phyloP scores from a whole-genome alignment of 495 filamentous ascomycete genomes.

The Hyphodiscus hymeniophilus region DNA sequence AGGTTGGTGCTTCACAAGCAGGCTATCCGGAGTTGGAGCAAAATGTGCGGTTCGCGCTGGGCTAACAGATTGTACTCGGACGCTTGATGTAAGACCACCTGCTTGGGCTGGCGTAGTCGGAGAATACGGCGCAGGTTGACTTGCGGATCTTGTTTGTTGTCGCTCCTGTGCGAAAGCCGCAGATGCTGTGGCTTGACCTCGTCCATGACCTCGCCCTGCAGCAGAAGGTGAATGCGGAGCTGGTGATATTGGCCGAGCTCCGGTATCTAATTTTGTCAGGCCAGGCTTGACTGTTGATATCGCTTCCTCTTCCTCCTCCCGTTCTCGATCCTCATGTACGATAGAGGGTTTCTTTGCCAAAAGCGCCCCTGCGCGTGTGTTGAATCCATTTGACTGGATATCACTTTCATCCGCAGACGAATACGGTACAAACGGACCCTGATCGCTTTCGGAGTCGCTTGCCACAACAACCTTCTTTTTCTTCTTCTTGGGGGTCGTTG shows the following conservation, averaged over 20 bases:
- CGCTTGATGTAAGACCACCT: neutral
- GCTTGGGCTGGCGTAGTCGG: conserved; percentile 4
- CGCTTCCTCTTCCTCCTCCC: conserved; percentile 34
- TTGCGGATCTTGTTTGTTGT: conserved; percentile 20
- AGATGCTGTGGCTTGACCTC: conserved; percentile 12
- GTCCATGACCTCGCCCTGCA: conserved; percentile 17
- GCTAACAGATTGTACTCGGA: conserved; percentile 43
- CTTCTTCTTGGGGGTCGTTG: conserved; percentile 8
- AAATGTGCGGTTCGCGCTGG: conserved; percentile 70
- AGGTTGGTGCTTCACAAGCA: conserved; percentile 61
- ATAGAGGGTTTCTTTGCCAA: conserved; percentile 50
- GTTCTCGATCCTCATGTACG: conserved; percentile 53
- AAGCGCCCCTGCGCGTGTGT: conserved; percentile 9
- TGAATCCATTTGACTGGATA: conserved; percentile 3
- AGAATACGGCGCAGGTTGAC: conserved; percentile 17
- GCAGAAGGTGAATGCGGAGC: conserved; percentile 13
- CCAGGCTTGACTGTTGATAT: neutral
- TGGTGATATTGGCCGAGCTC: conserved; percentile 12
- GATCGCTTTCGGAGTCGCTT: conserved; percentile 18
- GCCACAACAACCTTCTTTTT: conserved; percentile 13
- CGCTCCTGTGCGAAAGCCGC: conserved; percentile 10
- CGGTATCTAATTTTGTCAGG: conserved; percentile 1
- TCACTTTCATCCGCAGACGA: conserved; percentile 24
- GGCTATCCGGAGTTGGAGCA: conserved; percentile 42
- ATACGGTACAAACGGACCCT: conserved; percentile 15